Evolutionary conservation across 2,329 filamentous ascomycete genomes (phyloP), one percentile per base, ranked within the genome.

Genomic region (Emmonsiellopsis sp.): DNA sequence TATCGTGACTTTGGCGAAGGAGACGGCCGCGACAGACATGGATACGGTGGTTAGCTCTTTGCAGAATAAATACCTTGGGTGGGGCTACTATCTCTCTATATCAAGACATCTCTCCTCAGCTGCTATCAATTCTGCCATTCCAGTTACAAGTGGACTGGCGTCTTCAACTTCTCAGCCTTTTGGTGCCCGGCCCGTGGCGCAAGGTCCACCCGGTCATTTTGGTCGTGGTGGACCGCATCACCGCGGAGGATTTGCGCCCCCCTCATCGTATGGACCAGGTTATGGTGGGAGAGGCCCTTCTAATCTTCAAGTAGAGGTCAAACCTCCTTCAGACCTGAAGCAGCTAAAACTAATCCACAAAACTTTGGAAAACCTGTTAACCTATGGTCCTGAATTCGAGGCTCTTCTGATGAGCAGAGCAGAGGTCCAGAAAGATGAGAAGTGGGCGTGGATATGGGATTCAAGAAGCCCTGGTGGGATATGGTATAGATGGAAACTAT

Each of bases 381-480:
- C 83, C 20, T 83, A 93, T 60, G 90, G 91, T 0, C 83, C 88
- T 0, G 89, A 93, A 63, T 94, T 95, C 56, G 93, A 98, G 70
- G 90, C 91, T 5, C 76, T 95, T 2, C 78, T 98, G 6, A 97
- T 97, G 93, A 86, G 85, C 49, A 79, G 88, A 15, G 82, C 87
- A 0, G 83, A 90, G 52, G 86, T 97, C 1, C 89, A 95, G 66
- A 80, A 79, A 41, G 88, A 95, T 55, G 88, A 95, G 67, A 90
- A 86, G 59, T 97, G 92, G 84, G 87, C 90, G 0, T 98, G 91
- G 87, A 76, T 98, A 5, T 98, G 89, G 85, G 86, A 97, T 67
- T 80, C 90, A 16, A 80, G 84, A 59, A 91, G 84, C 63, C 76
- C 79, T 57, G 90, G 83, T 30, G 92, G 86, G 13, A 81, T 94